A percentile compares a stretch with the other conserved stretches of the same genome.
phyloP scores from a whole-genome alignment of 148 eudicot genomes.

The Fallopia convolvulus region DNA sequence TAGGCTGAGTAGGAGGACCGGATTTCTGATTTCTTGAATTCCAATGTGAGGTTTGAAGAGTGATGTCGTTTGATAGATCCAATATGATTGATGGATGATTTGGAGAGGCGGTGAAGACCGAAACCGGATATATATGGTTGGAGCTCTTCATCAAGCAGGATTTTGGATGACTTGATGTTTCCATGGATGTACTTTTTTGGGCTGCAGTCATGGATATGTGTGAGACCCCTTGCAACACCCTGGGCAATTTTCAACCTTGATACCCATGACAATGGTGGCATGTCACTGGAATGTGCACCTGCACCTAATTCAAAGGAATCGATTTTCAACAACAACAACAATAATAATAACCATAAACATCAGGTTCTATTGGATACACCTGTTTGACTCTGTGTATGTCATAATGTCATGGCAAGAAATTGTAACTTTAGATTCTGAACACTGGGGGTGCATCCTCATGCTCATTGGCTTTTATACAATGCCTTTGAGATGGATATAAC shows the following conservation, averaged over 20 bases:
- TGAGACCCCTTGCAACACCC: constrained; percentile 65
- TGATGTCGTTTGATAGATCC: background rate
- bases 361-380: background rate
- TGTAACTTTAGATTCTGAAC: background rate
- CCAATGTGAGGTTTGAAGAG: background rate
- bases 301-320: constrained; percentile 31
- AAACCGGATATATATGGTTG: constrained; percentile 73
- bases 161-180: constrained; percentile 77
- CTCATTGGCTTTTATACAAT: no score
- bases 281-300: constrained; percentile 54
- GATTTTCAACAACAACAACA: background rate
- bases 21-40: background rate
- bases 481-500: no score
- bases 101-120: constrained; percentile 47
- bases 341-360: background rate
- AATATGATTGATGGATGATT: background rate
- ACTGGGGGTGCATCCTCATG: no score
- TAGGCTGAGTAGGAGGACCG: constrained; percentile 33
- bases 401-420: background rate
- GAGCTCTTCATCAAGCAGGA: constrained; percentile 80
- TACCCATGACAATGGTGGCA: constrained; percentile 70
- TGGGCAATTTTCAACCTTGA: constrained; percentile 59
- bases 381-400: background rate
- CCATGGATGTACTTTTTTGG: constrained; percentile 72
- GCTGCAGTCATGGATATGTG: constrained; percentile 86